Evolutionary conservation across 345 rosid genomes (phyloP), one percentile per base, ranked within the genome.

Genomic region (Eucalyptus regnans): DNA sequence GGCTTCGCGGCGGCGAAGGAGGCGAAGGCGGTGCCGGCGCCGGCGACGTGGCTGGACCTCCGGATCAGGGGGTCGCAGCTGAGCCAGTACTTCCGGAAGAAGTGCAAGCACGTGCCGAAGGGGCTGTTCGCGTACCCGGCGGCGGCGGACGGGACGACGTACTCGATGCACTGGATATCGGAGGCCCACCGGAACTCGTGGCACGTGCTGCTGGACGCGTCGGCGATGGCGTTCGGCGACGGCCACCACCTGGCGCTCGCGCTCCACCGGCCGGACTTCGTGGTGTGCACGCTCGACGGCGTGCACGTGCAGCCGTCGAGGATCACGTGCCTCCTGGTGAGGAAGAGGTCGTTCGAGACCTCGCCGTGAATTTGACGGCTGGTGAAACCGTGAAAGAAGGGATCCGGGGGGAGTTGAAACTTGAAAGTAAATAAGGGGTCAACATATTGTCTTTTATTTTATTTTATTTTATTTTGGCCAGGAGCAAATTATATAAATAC

Each of bases 141-240:
- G 12, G 88, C 68, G 7, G 94, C 90, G 49, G 89, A 92, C 49
- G 95, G 90, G 79, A 91, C 90, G 27, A 90, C 92, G 44, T 91
- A 92, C 71, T 95, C 97, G 6, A 91, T 93, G 97, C 96, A 95
- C 89, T 95, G 97, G 97, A 93, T 94, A 64, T 95, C 96, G 2
- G 97, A 95, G 91, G 96, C 96, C 11, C 97, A 94, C 81, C 90
- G 97, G 88, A 94, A 94, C 68, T 94, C 97, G 15, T 95, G 96
- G 97, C 96, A 94, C 37, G 96, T 94, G 64, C 90, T 94, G 37
- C 93, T 95, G 5, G 96, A 94, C 43, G 95, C 93, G 14, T 93
- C 96, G 1, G 93, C 92, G 12, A 52, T 91, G 86, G 95, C 87
- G 66, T 92, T 90, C 4, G 95, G 94, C 15, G 93, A 93, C 87